Base-by-base conservation (phyloP, 139 green algal genomes). In the Marvania coccoides region DNA sequence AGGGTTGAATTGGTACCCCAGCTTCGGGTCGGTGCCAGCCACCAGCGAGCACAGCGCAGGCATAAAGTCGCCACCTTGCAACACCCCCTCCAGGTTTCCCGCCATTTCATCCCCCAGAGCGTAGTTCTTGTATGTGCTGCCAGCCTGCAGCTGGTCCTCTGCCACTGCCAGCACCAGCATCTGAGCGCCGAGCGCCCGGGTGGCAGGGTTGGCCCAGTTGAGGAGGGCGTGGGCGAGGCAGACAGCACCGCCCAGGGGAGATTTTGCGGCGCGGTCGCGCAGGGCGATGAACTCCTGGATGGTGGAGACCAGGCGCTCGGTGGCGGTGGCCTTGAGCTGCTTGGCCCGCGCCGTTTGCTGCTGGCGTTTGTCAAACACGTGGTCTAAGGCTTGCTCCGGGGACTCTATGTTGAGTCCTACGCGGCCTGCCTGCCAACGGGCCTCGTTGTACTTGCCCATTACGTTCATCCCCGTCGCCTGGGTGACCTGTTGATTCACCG, bases 51-150 rank as follows among this genome's bases (percentile, higher is more conserved):
- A 19, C 34, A 62, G 10, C 34, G 14, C 54, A 47, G 9, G 24
- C n/a, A n/a, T n/a, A n/a, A n/a, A n/a, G n/a, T n/a, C n/a, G n/a
- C n/a, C n/a, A n/a, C n/a, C 15, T 62, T 19, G 54, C 29, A 36
- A 6, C 15, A 23, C 6, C 15, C 10, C 54, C 29, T 14, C 14
- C 26, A 14, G 5, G 35, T 19, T 7, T 14, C 34, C 34, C 26
- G 54, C 15, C 54, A 23, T 23, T 45, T 14, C 54, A 24, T 59
- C 15, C 24, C 54, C 14, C 54, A 62, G 35, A 19, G 10, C 14
- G 54, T 62, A 62, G 54, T 23, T 23, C 35, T 62, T 62, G 35
- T 62, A 62, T 23, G 28, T 62, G 54, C 28, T 23, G 14, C 54
- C 54, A 5, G 9, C 15, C 6, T 34, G 15, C 54, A 62, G 35